phyloP scores from a whole-genome alignment of 257 asterid genomes.

The Solanum bukasovii region DNA sequence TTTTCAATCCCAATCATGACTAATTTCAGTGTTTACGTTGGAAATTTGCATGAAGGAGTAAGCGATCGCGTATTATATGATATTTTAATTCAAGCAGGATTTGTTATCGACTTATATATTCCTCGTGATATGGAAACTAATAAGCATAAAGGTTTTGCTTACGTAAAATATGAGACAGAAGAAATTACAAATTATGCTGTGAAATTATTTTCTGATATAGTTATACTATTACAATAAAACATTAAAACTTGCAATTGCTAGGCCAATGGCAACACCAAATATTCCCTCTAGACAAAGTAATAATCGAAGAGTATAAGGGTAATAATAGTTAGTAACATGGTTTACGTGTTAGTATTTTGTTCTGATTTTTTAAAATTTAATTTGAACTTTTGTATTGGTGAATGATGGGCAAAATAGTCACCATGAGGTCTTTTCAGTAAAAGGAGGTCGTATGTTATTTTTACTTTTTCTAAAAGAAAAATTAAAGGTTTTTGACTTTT shows the following conservation, averaged over 20 bases:
- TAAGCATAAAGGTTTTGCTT: constrained; percentile 75
- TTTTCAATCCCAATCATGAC: constrained; percentile 25
- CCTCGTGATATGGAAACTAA: constrained; percentile 76
- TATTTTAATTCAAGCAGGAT: constrained; percentile 88
- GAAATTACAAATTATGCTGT: constrained; percentile 84
- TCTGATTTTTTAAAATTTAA: not conserved
- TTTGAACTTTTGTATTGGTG: not conserved
- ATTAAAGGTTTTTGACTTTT: not conserved
- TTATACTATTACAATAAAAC: constrained; percentile 57
- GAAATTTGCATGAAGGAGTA: constrained; percentile 75
- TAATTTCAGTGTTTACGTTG: constrained; percentile 42
- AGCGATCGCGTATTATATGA: constrained; percentile 74
- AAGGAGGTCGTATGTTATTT: not conserved
- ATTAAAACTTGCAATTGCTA: constrained; percentile 66
- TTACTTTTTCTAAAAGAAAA: not conserved
- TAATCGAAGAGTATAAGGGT: not conserved
- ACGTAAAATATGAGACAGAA: constrained; percentile 69
- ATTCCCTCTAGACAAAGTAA: constrained; percentile 25
- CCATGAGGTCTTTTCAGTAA: not conserved
- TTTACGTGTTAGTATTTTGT: not conserved
- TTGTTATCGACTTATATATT: constrained; percentile 48
- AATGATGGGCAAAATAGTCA: not conserved
- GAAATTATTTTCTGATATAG: constrained; percentile 64
- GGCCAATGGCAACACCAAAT: constrained; percentile 25
- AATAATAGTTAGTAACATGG: not conserved